These are phyloP conservation scores for Limonium bicolor DNA, from an alignment of 148 eudicot species.

Conservation along the genomic window DNA sequence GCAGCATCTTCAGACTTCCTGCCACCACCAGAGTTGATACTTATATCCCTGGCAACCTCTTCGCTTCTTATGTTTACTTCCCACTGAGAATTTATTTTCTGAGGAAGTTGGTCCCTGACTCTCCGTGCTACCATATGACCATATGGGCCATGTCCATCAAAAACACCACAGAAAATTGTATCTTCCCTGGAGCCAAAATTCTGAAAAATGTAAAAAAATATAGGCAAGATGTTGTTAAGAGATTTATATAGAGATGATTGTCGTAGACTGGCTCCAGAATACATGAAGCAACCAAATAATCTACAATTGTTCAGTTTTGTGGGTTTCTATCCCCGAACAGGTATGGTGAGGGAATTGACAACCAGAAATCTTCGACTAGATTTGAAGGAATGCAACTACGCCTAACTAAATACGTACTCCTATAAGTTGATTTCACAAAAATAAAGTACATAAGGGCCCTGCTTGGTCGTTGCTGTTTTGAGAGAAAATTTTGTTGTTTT, in stretches of 20 bases:
- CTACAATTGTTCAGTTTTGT: neutral
- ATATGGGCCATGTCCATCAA: constrained; percentile 92
- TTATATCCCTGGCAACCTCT: constrained; percentile 51
- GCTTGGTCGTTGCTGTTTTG: too few relatives aligned
- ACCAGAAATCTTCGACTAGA: neutral
- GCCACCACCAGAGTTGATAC: constrained; percentile 33
- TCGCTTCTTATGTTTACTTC: constrained; percentile 48
- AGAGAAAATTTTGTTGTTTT: too few relatives aligned
- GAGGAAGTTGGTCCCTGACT: constrained; percentile 87
- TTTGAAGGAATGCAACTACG: neutral
- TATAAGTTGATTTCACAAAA: too few relatives aligned
- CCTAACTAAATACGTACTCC: too few relatives aligned
- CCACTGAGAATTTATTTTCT: constrained; percentile 67
- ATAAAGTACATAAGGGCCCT: too few relatives aligned
- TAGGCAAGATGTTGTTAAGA: too few relatives aligned
- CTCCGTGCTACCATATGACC: constrained; percentile 94
- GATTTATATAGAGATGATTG: too few relatives aligned
- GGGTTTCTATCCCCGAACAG: too few relatives aligned
- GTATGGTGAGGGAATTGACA: neutral
- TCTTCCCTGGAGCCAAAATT: constrained; percentile 74
- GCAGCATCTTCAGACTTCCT: constrained; percentile 48
- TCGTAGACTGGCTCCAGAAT: neutral
- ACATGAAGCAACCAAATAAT: neutral
- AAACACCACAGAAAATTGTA: constrained; percentile 83
- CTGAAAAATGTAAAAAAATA: too few relatives aligned